phyloP scores from a whole-genome alignment of 1,139 yeast species.

The Hemisphaericaspora xylofermentans region DNA sequence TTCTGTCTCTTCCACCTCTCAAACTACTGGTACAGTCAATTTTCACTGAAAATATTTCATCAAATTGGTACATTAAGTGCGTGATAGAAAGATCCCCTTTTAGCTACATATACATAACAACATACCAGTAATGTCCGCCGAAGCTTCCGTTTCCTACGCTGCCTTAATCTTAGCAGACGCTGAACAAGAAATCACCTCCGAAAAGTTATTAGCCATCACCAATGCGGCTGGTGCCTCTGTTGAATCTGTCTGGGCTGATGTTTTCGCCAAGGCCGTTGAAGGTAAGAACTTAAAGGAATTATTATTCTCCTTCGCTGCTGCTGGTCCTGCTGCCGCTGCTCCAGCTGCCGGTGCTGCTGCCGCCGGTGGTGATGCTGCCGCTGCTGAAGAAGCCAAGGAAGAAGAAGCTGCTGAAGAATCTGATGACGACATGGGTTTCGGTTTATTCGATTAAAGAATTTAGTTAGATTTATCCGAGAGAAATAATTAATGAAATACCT shows the following conservation, averaged over 20 bases:
- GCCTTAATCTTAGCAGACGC: slow-evolving; percentile 98
- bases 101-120: slow-evolving; percentile 1
- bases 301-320: slow-evolving; percentile 71
- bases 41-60: slow-evolving; percentile 4
- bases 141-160: slow-evolving; percentile 79
- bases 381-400: slow-evolving; percentile 48
- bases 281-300: slow-evolving; percentile 95
- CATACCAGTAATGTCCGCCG: slow-evolving; percentile 44
- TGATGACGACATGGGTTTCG: slow-evolving; percentile 80
- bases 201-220: slow-evolving; percentile 82
- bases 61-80: not conserved
- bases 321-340: slow-evolving; percentile 43
- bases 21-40: not conserved
- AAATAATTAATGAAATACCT: not conserved
- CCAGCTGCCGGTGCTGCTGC: slow-evolving; percentile 61
- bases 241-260: slow-evolving; percentile 90
- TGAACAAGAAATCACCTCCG: slow-evolving; percentile 91
- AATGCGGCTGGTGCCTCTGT: slow-evolving; percentile 89
- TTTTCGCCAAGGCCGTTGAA: slow-evolving; percentile 94
- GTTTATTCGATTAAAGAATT: slow-evolving; percentile 47
- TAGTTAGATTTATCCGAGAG: not conserved
- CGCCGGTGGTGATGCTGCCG: slow-evolving; percentile 54
- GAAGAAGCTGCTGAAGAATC: slow-evolving; percentile 73
- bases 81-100: not conserved
- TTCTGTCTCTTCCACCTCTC: not conserved